phyloP scores from a whole-genome alignment of 768 basidiomycete species.

The Mycena amicta region DNA sequence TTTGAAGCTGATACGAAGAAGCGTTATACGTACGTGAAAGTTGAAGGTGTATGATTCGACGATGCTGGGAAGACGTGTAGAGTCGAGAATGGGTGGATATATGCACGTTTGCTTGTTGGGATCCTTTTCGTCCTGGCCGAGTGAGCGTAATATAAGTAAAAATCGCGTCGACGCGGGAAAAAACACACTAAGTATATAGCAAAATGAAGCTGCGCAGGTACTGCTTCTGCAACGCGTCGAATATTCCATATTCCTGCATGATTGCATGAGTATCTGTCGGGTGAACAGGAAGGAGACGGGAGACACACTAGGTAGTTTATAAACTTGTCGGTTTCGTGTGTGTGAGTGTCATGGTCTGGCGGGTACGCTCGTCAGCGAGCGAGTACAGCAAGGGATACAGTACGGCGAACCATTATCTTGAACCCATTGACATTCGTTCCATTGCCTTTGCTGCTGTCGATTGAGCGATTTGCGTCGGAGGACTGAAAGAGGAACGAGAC shows the following conservation, averaged over 20 bases:
- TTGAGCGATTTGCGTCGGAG: slow-evolving; percentile 40
- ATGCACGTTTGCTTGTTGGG: slow-evolving; percentile 70
- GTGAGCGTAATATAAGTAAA: slow-evolving; percentile 2
- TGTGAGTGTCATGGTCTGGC: slow-evolving; percentile 70
- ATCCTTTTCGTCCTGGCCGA: slow-evolving; percentile 73
- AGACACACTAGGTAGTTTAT: slow-evolving; percentile 74
- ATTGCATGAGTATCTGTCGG: neutral
- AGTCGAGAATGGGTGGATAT: slow-evolving; percentile 26
- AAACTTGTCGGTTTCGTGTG: slow-evolving; percentile 81
- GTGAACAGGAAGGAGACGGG: slow-evolving; percentile 13
- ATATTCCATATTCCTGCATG: slow-evolving; percentile 81
- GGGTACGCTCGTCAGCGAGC: neutral
- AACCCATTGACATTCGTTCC: slow-evolving; percentile 59
- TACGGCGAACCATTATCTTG: slow-evolving; percentile 58
- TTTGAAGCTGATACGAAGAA: neutral
- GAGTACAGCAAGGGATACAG: neutral
- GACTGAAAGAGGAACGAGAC: slow-evolving; percentile 37
- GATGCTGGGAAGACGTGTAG: slow-evolving; percentile 50
- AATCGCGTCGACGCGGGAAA: neutral
- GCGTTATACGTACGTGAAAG: slow-evolving; percentile 60
- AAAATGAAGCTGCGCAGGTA: slow-evolving; percentile 84
- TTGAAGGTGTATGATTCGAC: slow-evolving; percentile 90
- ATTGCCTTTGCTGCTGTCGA: slow-evolving; percentile 35
- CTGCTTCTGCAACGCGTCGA: slow-evolving; percentile 81
- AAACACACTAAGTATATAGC: slow-evolving; percentile 75